Evolutionary conservation across 2,329 filamentous ascomycete species (phyloP).

Genomic region (Trichoderma sp.): DNA sequence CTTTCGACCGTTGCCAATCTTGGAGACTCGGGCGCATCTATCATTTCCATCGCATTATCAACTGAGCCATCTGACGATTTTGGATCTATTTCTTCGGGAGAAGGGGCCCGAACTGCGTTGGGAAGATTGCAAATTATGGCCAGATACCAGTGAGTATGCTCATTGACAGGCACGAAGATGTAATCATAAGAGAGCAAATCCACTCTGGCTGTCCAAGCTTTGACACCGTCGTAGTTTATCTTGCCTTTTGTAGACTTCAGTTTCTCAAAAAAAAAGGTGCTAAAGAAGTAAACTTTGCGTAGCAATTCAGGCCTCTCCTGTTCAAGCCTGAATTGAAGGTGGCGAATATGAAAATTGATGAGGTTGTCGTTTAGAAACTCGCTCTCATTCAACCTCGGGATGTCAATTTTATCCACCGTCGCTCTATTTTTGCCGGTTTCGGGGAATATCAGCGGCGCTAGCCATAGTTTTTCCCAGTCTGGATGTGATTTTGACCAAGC

Average conservation of each 20-base stretch:
- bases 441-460: constrained; percentile 65
- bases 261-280: constrained; percentile 86
- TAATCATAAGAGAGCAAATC: constrained; percentile 87
- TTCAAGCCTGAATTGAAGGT: constrained; percentile 65
- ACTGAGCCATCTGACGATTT: constrained; percentile 19
- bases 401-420: constrained; percentile 71
- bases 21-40: constrained; percentile 22
- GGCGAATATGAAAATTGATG: constrained; percentile 83
- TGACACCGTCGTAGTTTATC: constrained; percentile 85
- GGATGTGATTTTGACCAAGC: constrained; percentile 58
- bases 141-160: constrained; percentile 87
- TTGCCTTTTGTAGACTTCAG: constrained; percentile 65
- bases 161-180: constrained; percentile 89
- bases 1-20: constrained; percentile 32
- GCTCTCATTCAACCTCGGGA: constrained; percentile 77
- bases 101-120: constrained; percentile 52
- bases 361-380: constrained; percentile 93
- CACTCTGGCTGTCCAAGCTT: constrained; percentile 83
- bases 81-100: constrained; percentile 22
- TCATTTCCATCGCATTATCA: constrained; percentile 28
- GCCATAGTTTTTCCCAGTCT: constrained; percentile 58
- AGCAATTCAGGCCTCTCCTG: constrained; percentile 58
- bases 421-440: constrained; percentile 61
- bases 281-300: constrained; percentile 81
- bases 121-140: constrained; percentile 91